A percentile compares a stretch with the other conserved stretches of the same genome.
These are phyloP conservation scores for Trichoderma sp. DNA, from an alignment of 2,329 filamentous ascomycete genomes.

Conservation along the genomic window DNA sequence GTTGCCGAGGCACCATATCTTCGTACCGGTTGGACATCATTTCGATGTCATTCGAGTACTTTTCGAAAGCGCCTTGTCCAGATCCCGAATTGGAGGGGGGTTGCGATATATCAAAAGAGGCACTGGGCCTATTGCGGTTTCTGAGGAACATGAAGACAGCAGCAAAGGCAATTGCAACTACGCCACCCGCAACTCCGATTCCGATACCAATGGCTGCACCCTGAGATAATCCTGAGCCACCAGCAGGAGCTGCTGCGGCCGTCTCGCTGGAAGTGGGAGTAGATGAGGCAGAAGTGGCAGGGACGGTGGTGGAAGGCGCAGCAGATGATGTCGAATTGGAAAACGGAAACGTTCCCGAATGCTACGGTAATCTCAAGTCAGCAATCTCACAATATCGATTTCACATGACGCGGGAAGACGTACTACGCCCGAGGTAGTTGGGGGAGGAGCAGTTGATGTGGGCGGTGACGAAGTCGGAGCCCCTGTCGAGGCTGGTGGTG, in stretches of 20 bases:
- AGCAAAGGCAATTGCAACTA: constrained; percentile 43
- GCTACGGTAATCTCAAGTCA: neutral
- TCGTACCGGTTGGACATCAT: constrained; percentile 57
- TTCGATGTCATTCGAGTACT: constrained; percentile 49
- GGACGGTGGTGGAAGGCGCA: neutral
- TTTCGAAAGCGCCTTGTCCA: constrained; percentile 39
- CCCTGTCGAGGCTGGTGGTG: constrained; percentile 5
- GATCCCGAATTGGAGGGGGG: constrained; percentile 49
- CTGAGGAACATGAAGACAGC: constrained; percentile 44
- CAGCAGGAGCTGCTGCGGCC: constrained; percentile 12
- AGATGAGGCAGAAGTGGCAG: constrained; percentile 8
- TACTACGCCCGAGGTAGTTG: constrained; percentile 16
- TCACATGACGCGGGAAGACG: neutral
- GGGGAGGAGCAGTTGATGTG: constrained; percentile 18
- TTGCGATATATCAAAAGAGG: constrained; percentile 51
- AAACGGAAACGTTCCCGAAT: neutral
- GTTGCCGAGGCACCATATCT: constrained; percentile 56
- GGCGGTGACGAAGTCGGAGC: constrained; percentile 15
- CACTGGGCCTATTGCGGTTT: constrained; percentile 32
- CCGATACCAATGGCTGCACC: constrained; percentile 54
- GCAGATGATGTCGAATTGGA: constrained; percentile 2
- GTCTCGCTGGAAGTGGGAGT: constrained; percentile 24
- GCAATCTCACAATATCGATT: neutral
- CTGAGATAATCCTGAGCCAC: constrained; percentile 40
- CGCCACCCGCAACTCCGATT: constrained; percentile 48